Evolutionary conservation across 2,329 filamentous ascomycete species (phyloP).

Genomic region (Nannizziopsis arthrosporioides): DNA sequence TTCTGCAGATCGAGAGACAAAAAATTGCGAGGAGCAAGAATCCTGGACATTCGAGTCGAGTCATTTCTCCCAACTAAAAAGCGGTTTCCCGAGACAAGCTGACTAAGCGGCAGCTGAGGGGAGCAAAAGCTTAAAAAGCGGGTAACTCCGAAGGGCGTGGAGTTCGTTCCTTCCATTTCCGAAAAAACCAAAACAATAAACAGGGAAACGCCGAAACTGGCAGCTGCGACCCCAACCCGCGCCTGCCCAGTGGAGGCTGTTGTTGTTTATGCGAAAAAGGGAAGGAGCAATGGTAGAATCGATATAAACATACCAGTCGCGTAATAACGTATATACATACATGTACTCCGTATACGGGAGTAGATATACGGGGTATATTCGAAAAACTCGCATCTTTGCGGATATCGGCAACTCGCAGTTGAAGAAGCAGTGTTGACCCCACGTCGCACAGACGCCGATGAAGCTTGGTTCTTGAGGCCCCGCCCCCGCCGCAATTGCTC

Average conservation of each 20-base stretch:
- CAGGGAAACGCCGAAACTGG: background rate
- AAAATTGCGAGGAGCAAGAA: too few species aligned
- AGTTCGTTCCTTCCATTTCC: background rate
- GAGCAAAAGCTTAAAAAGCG: conserved; percentile 1
- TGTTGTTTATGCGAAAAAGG: too few species aligned
- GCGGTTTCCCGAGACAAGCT: background rate
- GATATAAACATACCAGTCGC: too few species aligned
- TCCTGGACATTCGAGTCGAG: background rate
- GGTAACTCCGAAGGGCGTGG: conserved; percentile 1
- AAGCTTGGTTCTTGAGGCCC: too few species aligned
- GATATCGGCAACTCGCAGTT: too few species aligned
- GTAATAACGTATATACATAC: too few species aligned
- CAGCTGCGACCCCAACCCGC: background rate
- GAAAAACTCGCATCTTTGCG: background rate
- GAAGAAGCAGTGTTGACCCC: too few species aligned
- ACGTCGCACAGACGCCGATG: too few species aligned
- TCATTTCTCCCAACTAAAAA: background rate
- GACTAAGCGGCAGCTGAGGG: background rate
- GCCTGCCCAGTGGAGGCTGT: background rate
- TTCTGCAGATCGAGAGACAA: too few species aligned
- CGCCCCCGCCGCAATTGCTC: background rate
- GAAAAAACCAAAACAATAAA: background rate
- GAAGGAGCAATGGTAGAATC: too few species aligned
- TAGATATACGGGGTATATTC: background rate
- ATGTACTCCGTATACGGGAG: background rate